A percentile compares a stretch with the other conserved stretches of the same genome.
Evolutionary conservation across 2,329 filamentous ascomycete species (phyloP).

Genomic region (Biscogniauxia marginata): DNA sequence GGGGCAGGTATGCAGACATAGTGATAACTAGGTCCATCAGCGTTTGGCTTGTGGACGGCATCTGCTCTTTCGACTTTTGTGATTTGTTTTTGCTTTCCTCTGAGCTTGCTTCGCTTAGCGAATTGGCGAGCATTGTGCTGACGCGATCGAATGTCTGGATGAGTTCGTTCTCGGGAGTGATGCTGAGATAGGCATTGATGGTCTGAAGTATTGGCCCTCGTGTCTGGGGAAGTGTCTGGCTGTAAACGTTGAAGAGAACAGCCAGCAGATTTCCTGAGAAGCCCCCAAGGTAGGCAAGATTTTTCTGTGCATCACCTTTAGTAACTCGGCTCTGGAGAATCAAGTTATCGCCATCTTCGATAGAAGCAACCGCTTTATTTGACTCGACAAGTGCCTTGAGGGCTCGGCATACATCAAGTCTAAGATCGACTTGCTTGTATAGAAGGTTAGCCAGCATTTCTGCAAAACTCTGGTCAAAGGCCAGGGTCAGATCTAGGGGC

Average conservation of each 20-base stretch:
- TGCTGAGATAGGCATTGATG: slow-evolving; percentile 91
- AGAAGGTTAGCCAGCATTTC: slow-evolving; percentile 88
- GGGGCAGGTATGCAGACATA: slow-evolving; percentile 88
- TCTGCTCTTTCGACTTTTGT: slow-evolving; percentile 59
- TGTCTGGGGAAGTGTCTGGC: slow-evolving; percentile 89
- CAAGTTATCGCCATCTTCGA: slow-evolving; percentile 70
- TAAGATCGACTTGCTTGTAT: slow-evolving; percentile 86
- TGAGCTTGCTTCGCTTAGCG: slow-evolving; percentile 58
- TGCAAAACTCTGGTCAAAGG: slow-evolving; percentile 86
- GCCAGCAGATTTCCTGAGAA: slow-evolving; percentile 89
- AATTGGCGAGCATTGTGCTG: slow-evolving; percentile 74
- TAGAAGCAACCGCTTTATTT: slow-evolving; percentile 74
- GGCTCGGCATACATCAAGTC: slow-evolving; percentile 82
- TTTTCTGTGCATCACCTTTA: slow-evolving; percentile 71
- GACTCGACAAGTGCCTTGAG: slow-evolving; percentile 88
- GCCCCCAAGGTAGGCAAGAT: slow-evolving; percentile 74
- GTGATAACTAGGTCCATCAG: slow-evolving; percentile 97
- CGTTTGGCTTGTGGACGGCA: slow-evolving; percentile 91
- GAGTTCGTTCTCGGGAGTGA: slow-evolving; percentile 75
- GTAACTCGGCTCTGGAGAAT: slow-evolving; percentile 76
- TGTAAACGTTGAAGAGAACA: slow-evolving; percentile 99
- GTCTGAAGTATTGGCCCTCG: slow-evolving; percentile 88
- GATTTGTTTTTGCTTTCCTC: slow-evolving; percentile 62
- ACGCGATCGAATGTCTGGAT: slow-evolving; percentile 88
- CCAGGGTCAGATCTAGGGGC: slow-evolving; percentile 71